phyloP scores from a whole-genome alignment of 139 green algal species.

The Chlamydomonas sp. region DNA sequence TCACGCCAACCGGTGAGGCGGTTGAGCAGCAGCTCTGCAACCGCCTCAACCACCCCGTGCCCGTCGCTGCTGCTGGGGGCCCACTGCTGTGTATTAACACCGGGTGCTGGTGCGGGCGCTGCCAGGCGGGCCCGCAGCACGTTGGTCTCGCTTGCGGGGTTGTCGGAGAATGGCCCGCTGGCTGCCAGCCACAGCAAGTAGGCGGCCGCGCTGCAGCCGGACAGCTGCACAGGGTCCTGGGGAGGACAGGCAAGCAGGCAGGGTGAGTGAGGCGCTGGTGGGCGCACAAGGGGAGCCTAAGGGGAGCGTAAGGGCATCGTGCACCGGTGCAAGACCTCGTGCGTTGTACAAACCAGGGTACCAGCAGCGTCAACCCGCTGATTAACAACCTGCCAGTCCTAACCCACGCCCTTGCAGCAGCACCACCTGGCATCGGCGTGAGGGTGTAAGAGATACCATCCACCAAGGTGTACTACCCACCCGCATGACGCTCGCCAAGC shows the following conservation, averaged over 20 bases:
- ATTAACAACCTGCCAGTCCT: no score
- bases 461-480: neutral
- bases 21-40: neutral
- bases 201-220: slow-evolving; percentile 7
- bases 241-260: neutral
- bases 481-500: slow-evolving; percentile 1
- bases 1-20: slow-evolving; percentile 3
- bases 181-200: slow-evolving; percentile 34
- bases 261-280: no score
- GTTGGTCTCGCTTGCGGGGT: neutral
- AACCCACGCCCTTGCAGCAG: no score
- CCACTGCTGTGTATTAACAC: neutral
- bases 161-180: neutral
- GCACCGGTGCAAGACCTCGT: no score
- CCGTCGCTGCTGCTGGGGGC: neutral
- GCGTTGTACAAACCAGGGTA: no score
- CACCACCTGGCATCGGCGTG: no score
- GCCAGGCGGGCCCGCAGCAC: slow-evolving; percentile 13
- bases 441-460: no score
- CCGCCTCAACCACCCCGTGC: neutral
- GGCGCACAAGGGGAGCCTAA: no score
- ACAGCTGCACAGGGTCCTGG: neutral
- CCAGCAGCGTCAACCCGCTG: no score
- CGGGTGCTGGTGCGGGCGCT: neutral
- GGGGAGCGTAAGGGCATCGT: no score